Base-by-base conservation (phyloP, 331 rosid species). In the Malus hybrid region DNA sequence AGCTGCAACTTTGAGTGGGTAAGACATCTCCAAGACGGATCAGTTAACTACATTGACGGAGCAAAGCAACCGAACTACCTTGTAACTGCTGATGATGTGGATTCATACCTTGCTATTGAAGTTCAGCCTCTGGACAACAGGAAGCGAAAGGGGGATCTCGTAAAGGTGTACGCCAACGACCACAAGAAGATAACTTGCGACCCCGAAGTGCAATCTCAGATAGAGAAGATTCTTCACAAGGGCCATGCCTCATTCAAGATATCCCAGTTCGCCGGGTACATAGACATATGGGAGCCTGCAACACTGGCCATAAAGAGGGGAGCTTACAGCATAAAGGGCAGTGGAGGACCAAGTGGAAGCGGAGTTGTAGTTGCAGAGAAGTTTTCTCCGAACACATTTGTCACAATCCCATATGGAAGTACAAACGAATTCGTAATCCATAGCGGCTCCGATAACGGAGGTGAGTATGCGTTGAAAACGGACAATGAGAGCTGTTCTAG, bases 91-190 rank as follows among this genome's bases (percentile, higher is more conserved):
- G 98, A 95, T 75, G 99, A 95, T 80, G 97, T 95, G 74, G 96
- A 89, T 52, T 77, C 91, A 73, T 86, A 83, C 80, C 98, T 92
- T 68, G 99, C 99, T 60, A 90, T 95, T 68, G 96, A 95, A 87
- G 99, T 95, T 75, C 97, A 88, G 80, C 99, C 99, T 67, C 87
- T 95, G 72, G 98, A 95, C 84, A 76, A 92, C 81, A 90, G 93
- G 88, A 95, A 88, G 84, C 96, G 98, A 70, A 90, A 92, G 93
- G 99, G 99, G 65, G 99, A 87, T 79, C 96, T 88, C 72, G 97
- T 86, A 75, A 93, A 83, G 81, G 97, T 95, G 76, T 90, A 88
- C 75, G 93, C 97, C 33, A 95, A 95, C 79, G 93, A 84, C 31
- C 81, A 73, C 77, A 85, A 82, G 85, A 95, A 90, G 87, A 95